These are phyloP conservation scores for Calendula officinalis DNA, from an alignment of 129 eudicot species.

Conservation along the genomic window DNA sequence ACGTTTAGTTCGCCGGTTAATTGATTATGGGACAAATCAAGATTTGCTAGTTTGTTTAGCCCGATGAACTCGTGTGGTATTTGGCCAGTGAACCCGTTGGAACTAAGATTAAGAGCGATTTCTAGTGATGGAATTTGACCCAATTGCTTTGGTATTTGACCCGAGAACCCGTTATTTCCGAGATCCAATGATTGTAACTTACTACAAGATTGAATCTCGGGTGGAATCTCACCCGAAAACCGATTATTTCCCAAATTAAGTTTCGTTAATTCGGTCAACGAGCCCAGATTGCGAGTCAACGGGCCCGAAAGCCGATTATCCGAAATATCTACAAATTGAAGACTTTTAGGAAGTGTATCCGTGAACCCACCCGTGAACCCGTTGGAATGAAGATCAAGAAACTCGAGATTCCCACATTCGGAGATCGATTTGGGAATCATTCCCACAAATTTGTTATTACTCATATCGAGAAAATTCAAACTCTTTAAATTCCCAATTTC, in stretches of 20 bases:
- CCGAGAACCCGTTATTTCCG: slow-evolving; percentile 79
- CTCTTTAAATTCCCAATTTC: slow-evolving; percentile 73
- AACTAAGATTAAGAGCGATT: slow-evolving; percentile 89
- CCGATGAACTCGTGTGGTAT: slow-evolving; percentile 70
- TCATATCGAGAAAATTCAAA: slow-evolving; percentile 77
- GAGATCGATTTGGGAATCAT: slow-evolving; percentile 65
- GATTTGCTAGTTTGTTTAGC: slow-evolving; percentile 61
- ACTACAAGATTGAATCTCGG: slow-evolving; percentile 64
- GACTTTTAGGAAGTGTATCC: slow-evolving; percentile 62
- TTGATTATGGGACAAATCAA: slow-evolving; percentile 81
- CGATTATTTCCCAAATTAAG: slow-evolving; percentile 66
- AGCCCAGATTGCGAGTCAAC: slow-evolving; percentile 50
- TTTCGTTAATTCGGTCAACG: slow-evolving; percentile 63
- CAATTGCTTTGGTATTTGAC: slow-evolving; percentile 70
- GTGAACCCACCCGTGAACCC: slow-evolving; percentile 61
- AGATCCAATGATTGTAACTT: slow-evolving; percentile 74
- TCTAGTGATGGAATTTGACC: slow-evolving; percentile 81
- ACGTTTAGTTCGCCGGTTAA: slow-evolving; percentile 55
- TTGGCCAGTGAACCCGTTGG: slow-evolving; percentile 64
- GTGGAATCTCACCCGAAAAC: slow-evolving; percentile 70
- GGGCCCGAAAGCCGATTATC: slow-evolving; percentile 69
- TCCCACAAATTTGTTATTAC: slow-evolving; percentile 66
- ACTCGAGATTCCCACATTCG: slow-evolving; percentile 69
- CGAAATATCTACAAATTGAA: slow-evolving; percentile 74
- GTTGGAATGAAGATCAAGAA: slow-evolving; percentile 90